Evolutionary conservation across 345 rosid species (phyloP).

Genomic region (Pistacia vera): DNA sequence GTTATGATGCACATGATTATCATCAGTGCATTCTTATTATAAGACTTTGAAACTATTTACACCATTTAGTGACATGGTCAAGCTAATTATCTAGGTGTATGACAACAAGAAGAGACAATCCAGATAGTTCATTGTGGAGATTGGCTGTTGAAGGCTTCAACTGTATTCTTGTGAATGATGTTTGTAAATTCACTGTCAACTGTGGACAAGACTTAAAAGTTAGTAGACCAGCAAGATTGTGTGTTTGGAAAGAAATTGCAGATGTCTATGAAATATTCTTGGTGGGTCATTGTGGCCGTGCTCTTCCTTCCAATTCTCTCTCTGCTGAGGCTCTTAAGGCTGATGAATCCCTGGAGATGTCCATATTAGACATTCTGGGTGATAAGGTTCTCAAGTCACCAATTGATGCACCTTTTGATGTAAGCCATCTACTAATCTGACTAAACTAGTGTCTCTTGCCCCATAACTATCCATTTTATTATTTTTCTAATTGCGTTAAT

Average conservation of each 20-base stretch:
- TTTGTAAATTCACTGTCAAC: conserved; percentile 39
- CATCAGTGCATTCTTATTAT: not conserved
- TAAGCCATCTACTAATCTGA: conserved; percentile 40
- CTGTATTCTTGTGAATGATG: conserved; percentile 69
- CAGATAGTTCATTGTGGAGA: conserved; percentile 95
- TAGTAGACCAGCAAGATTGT: conserved; percentile 67
- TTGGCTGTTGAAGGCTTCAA: conserved; percentile 89
- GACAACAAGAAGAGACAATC: conserved; percentile 93
- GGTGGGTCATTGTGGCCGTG: conserved; percentile 93
- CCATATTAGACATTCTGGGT: conserved; percentile 67
- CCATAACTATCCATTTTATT: not conserved
- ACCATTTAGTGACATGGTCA: conserved; percentile 14
- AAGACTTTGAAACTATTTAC: conserved; percentile 6
- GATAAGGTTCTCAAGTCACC: conserved; percentile 75
- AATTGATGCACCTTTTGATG: conserved; percentile 81
- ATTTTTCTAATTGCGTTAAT: conserved; percentile 11
- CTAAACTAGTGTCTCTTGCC: conserved; percentile 7
- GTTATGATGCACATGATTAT: not conserved
- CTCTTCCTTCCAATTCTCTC: conserved; percentile 77
- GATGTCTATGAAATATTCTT: conserved; percentile 95
- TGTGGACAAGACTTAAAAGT: conserved; percentile 48
- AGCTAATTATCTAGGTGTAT: conserved; percentile 60
- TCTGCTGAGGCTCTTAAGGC: conserved; percentile 53
- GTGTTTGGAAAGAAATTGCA: conserved; percentile 95
- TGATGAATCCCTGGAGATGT: conserved; percentile 91